Percentiles rank a stretch among this genome's conserved stretches.
phyloP scores from a whole-genome alignment of 306 rosid genomes.

The Biancaea sappan region DNA sequence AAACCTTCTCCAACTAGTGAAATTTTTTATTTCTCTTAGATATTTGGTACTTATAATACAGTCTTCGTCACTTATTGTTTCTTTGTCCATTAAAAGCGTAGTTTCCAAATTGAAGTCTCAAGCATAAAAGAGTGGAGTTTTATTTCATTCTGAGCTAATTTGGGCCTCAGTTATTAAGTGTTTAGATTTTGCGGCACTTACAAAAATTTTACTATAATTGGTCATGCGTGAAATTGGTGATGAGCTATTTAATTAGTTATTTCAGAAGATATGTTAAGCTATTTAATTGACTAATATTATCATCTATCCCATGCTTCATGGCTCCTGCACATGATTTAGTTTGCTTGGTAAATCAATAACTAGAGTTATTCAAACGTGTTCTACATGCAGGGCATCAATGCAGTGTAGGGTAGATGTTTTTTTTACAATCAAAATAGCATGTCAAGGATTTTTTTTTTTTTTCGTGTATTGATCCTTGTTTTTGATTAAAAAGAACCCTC shows the following conservation, averaged over 20 bases:
- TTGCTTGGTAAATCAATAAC: no score
- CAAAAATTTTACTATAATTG: neutral
- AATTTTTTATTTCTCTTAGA: neutral
- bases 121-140: neutral
- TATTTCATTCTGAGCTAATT: constrained; percentile 3
- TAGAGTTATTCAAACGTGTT: neutral
- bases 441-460: no score
- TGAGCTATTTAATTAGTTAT: neutral
- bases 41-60: neutral
- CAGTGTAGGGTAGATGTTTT: no score
- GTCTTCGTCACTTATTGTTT: neutral
- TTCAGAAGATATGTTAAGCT: neutral
- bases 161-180: constrained; percentile 35
- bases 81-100: neutral
- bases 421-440: no score
- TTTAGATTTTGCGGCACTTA: constrained; percentile 68
- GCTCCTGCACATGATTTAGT: neutral
- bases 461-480: no score
- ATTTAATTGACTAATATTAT: no score
- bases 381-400: neutral
- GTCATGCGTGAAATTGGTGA: neutral
- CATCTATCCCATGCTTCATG: constrained; percentile 18
- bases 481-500: no score
- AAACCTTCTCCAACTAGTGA: neutral
- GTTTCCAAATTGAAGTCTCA: neutral